Percentiles rank a stretch among this genome's conserved stretches.
Conservation (phyloP, 164 flowering plant genomes). For the Aristolochia contorta region DNA sequence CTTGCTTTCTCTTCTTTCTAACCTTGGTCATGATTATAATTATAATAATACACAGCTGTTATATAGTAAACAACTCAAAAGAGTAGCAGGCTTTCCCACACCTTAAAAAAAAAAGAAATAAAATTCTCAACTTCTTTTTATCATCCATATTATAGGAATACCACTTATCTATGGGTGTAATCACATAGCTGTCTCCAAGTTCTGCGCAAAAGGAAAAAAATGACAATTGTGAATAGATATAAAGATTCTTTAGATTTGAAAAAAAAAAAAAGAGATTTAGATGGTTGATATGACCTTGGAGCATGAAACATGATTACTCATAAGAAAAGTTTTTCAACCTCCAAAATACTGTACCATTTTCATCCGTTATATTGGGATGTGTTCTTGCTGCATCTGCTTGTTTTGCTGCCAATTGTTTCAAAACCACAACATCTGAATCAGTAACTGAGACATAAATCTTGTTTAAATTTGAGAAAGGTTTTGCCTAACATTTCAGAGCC, state of each 20-base stretch:
- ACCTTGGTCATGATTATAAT: no score
- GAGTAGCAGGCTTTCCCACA: no score
- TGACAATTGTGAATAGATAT: no score
- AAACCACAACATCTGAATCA: not conserved
- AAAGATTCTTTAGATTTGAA: not conserved
- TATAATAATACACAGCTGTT: no score
- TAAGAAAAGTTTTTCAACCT: constrained; percentile 31
- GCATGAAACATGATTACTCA: constrained; percentile 29
- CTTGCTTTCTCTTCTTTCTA: no score
- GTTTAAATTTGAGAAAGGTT: not conserved
- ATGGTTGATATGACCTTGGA: constrained; percentile 45
- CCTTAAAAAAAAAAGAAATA: no score
- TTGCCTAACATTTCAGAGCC: not conserved
- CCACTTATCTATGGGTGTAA: constrained; percentile 11
- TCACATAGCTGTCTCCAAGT: constrained; percentile 14
- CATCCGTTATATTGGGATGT: constrained; percentile 44
- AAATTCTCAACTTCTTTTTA: no score
- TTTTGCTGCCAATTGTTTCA: constrained; percentile 7
- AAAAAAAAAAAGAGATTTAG: not conserved
- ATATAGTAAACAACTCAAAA: no score
- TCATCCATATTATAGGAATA: no score
- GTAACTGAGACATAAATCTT: not conserved
- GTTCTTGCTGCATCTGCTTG: constrained; percentile 57
- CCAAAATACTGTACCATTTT: constrained; percentile 55
- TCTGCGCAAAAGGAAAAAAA: constrained; percentile 12